These are phyloP conservation scores for Mycogone perniciosa DNA, from an alignment of 2,329 filamentous ascomycete species.

Conservation along the genomic window DNA sequence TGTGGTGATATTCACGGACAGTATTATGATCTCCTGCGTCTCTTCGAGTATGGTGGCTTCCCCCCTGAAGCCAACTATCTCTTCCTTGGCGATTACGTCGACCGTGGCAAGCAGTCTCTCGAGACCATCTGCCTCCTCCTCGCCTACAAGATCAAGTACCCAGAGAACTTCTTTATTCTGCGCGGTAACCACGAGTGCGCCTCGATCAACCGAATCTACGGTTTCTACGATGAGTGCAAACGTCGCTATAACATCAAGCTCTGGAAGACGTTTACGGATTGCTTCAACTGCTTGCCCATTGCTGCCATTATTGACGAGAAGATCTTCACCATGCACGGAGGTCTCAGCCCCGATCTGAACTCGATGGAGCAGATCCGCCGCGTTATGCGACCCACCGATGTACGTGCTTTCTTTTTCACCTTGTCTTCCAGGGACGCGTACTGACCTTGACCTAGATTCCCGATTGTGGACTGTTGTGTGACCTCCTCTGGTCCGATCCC, in stretches of 20 bases:
- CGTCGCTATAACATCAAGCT: slow-evolving; percentile 98
- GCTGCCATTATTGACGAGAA: slow-evolving; percentile 99
- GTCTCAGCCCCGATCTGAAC: slow-evolving; percentile 92
- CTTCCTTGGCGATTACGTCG: slow-evolving; percentile 98
- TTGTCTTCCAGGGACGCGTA: background rate
- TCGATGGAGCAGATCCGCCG: slow-evolving; percentile 99
- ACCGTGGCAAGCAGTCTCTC: slow-evolving; percentile 97
- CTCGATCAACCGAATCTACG: slow-evolving; percentile 97
- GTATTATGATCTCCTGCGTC: slow-evolving; percentile 94
- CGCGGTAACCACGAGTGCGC: slow-evolving; percentile 99
- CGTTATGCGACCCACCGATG: slow-evolving; percentile 97
- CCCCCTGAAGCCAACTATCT: slow-evolving; percentile 98
- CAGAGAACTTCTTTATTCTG: slow-evolving; percentile 98
- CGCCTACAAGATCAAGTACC: slow-evolving; percentile 99
- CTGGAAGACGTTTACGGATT: slow-evolving; percentile 99
- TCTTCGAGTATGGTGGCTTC: slow-evolving; percentile 98
- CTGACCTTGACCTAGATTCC: slow-evolving; percentile 64
- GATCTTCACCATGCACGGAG: slow-evolving; percentile 99
- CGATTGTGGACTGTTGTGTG: slow-evolving; percentile 93
- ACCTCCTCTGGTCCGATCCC: slow-evolving; percentile 96
- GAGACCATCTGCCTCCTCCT: slow-evolving; percentile 97
- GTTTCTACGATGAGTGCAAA: slow-evolving; percentile 99
- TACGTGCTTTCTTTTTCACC: slow-evolving; percentile 47
- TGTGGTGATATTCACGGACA: slow-evolving; percentile 99
- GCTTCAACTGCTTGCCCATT: slow-evolving; percentile 98